Percentiles rank a stretch among this genome's conserved stretches.
Conservation (phyloP, 129 eudicot genomes). For the carrot (Daucus carota) region DH1_v3.0 NC_030389.2:9544001-9544500, state of each 20-base stretch:
- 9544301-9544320: neutral
- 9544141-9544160: slow-evolving; percentile 37
- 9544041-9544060: neutral
- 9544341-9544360: neutral
- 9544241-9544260: neutral
- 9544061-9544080: slow-evolving; percentile 14
- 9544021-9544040: neutral
- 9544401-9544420: too few species aligned
- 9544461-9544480: neutral
- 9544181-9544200: neutral
- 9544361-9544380: neutral
- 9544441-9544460: slow-evolving; percentile 1
- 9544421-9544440: neutral
- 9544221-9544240: neutral
- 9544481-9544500: neutral
- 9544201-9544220: neutral
- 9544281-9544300: neutral
- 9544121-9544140: slow-evolving; percentile 96
- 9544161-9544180: neutral
- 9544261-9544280: neutral
- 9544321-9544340: neutral
- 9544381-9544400: too few species aligned
- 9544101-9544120: slow-evolving; percentile 34
- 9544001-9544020: neutral
- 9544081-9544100: slow-evolving; percentile 14